Percentiles rank a stretch among this genome's conserved stretches.
Evolutionary conservation across 2,329 filamentous ascomycete species (phyloP).

Genomic region (Stachybotrys chlorohalonatus): DNA sequence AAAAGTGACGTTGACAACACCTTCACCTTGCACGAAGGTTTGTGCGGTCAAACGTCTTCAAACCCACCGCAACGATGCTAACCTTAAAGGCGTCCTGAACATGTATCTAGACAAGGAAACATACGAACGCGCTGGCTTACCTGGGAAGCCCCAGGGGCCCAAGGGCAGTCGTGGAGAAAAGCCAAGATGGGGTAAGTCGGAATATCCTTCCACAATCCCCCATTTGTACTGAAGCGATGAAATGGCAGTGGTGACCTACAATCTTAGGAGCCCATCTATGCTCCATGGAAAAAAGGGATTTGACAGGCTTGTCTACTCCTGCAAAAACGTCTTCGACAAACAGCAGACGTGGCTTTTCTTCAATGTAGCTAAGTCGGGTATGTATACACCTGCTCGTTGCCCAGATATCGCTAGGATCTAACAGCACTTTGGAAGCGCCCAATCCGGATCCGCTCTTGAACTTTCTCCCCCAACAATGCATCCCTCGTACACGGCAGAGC

Average conservation of each 20-base stretch:
- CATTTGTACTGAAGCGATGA: background rate
- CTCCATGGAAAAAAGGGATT: slow-evolving; percentile 76
- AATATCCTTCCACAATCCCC: background rate
- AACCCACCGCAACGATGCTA: background rate
- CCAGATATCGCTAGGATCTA: slow-evolving; percentile 7
- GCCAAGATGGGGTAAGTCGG: slow-evolving; percentile 60
- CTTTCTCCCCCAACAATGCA: slow-evolving; percentile 24
- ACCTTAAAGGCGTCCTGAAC: slow-evolving; percentile 51
- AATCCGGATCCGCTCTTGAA: slow-evolving; percentile 38
- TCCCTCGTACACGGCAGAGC: background rate
- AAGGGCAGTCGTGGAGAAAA: slow-evolving; percentile 53
- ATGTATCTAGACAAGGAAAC: slow-evolving; percentile 73
- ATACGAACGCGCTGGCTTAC: slow-evolving; percentile 75
- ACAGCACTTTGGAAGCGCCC: slow-evolving; percentile 27
- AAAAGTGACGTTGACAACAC: slow-evolving; percentile 60
- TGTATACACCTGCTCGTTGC: slow-evolving; percentile 1
- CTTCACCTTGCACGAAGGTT: slow-evolving; percentile 63
- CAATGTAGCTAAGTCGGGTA: slow-evolving; percentile 37
- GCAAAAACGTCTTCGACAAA: slow-evolving; percentile 62
- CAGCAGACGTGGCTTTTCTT: slow-evolving; percentile 72
- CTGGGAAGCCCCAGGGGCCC: slow-evolving; percentile 56
- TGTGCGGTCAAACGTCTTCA: slow-evolving; percentile 2
- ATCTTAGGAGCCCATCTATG: slow-evolving; percentile 70
- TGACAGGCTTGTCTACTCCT: slow-evolving; percentile 68
- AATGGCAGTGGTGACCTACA: slow-evolving; percentile 59